These are phyloP conservation scores for Globisporangium carolinianum DNA, from an alignment of 352 stramenopile species.

Conservation along the genomic window DNA sequence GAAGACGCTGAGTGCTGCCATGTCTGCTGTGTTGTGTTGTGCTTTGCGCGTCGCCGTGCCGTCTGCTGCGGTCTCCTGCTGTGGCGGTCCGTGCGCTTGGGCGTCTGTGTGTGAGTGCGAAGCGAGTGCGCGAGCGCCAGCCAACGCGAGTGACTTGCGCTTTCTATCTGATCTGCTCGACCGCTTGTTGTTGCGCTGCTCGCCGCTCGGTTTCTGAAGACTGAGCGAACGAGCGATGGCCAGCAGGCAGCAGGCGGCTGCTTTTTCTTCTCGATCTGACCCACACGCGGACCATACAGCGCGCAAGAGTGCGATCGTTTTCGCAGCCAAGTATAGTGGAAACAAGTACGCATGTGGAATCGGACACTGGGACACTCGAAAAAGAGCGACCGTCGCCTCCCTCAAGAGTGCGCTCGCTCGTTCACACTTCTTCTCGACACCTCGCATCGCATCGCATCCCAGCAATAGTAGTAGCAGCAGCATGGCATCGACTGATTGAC, in stretches of 20 bases:
- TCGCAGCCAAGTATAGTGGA: not conserved
- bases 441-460: too few relatives aligned
- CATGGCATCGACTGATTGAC: too few relatives aligned
- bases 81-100: not conserved
- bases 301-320: not conserved
- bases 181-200: not conserved
- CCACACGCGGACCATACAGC: not conserved
- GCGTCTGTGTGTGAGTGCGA: not conserved
- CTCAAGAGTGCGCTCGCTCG: not conserved
- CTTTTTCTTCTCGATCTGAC: conserved; percentile 1
- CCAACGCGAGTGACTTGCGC: conserved; percentile 1
- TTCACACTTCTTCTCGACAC: not conserved
- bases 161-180: not conserved
- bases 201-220: conserved; percentile 1
- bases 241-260: not conserved
- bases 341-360: not conserved
- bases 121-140: not conserved
- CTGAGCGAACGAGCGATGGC: not conserved
- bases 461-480: too few relatives aligned
- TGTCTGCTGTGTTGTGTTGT: conserved; percentile 10
- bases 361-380: too few relatives aligned
- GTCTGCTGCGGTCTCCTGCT: not conserved
- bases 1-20: conserved; percentile 65
- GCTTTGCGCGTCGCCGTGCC: not conserved
- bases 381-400: too few relatives aligned